Evolutionary conservation across 306 rosid genomes (phyloP), one percentile per base, ranked within the genome.

Genomic region (Albizia julibrissin): DNA sequence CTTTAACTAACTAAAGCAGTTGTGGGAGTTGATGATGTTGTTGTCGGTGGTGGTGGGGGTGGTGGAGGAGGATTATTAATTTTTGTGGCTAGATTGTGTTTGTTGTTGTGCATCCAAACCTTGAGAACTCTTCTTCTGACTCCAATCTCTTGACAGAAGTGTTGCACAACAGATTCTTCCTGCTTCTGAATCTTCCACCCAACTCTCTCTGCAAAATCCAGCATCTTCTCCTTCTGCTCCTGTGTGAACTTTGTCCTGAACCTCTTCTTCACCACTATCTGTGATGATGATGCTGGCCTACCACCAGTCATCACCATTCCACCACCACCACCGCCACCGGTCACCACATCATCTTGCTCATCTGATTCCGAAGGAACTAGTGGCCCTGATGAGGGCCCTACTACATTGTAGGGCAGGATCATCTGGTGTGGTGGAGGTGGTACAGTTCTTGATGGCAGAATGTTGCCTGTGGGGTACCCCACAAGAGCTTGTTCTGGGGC

Each of bases 31-130:
- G 59, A 16, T 52, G 59, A 1, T 31, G 15, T 68, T 79, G 77
- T 69, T 4, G 69, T 61, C 43, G 69, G 9, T 5, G 69, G 34
- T 6, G 69, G 61, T 50, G 69, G 18, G 16, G 69, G 37, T 12
- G 67, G 8, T 10, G 66, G 66, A 9, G 40, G 70, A 9, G 33
- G 66, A 18, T 21, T 8, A 39, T 21, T 10, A 14, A 58, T 83
- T 21, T 85, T 88, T 39, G 85, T 91, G 70, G 93, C 89, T 2
- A 90, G 91, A 78, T 81, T 92, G 77, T 87, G 92, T 73, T 92
- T 92, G 59, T 92, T 92, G 87, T 92, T 92, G 80, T 92, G 97
- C 97, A 92, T 92, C 97, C 97, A 92, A 83, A 92, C 97, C 88
- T 92, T 92, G 68, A 92, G 94, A 1, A 92, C 94, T 84, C 94